A percentile compares a stretch with the other conserved stretches of the same genome.
phyloP scores from a whole-genome alignment of 2,329 filamentous ascomycete species.

The Apiospora aurea region DNA sequence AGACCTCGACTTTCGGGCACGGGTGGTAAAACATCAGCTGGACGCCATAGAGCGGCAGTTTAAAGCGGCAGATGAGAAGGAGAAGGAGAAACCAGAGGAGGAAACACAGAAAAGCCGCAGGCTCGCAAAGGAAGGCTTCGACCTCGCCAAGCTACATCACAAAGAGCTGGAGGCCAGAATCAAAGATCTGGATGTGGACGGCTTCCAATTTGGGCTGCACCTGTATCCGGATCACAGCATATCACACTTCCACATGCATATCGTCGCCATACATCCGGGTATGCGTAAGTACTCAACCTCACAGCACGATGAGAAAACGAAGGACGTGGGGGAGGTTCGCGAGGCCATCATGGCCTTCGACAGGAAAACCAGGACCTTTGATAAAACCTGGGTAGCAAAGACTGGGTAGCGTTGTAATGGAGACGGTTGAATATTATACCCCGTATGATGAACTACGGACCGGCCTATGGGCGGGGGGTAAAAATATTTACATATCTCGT shows the following conservation, averaged over 20 bases:
- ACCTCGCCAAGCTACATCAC: slow-evolving; percentile 23
- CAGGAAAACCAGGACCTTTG: not conserved
- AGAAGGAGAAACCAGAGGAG: not conserved
- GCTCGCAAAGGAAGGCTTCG: not conserved
- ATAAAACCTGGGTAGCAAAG: not conserved
- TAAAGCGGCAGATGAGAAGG: not conserved
- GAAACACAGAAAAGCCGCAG: slow-evolving; percentile 12
- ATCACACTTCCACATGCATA: slow-evolving; percentile 35
- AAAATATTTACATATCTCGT: not conserved
- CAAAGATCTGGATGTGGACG: slow-evolving; percentile 24
- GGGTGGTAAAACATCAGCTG: slow-evolving; percentile 29
- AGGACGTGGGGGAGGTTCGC: slow-evolving; percentile 33
- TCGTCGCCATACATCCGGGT: slow-evolving; percentile 28
- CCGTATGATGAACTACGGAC: not conserved
- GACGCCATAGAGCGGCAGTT: slow-evolving; percentile 22
- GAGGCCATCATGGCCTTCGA: slow-evolving; percentile 28
- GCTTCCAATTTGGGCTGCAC: slow-evolving; percentile 36
- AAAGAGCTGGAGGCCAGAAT: slow-evolving; percentile 25
- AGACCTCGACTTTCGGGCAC: slow-evolving; percentile 5
- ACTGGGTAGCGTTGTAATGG: not conserved
- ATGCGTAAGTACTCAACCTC: slow-evolving; percentile 32
- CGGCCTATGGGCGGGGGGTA: too few species aligned
- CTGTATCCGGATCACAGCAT: slow-evolving; percentile 34
- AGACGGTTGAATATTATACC: not conserved
- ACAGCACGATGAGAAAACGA: slow-evolving; percentile 34